Conservation (phyloP, 2,329 filamentous ascomycete genomes). For the Pochonia chlamydosporia region DNA sequence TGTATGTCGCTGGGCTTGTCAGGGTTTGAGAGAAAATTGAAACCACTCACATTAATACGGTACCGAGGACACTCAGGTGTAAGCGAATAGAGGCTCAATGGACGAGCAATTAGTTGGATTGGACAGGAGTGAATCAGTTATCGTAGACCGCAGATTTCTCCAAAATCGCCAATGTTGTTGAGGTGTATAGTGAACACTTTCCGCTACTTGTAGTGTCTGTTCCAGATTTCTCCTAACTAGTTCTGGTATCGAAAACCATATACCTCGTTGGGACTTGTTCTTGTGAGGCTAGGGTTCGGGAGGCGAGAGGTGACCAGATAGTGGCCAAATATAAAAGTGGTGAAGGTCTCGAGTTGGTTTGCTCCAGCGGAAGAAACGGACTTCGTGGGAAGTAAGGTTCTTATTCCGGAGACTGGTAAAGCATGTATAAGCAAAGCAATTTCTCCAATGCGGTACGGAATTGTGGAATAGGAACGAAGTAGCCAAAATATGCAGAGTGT, state of each 20-base stretch:
- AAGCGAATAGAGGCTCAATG: not conserved
- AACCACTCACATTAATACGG: not conserved
- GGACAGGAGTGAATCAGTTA: not conserved
- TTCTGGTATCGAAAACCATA: too few relatives aligned
- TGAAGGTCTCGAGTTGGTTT: not conserved
- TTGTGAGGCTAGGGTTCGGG: not conserved
- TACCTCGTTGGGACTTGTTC: too few relatives aligned
- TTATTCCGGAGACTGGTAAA: too few relatives aligned
- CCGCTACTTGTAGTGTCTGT: too few relatives aligned
- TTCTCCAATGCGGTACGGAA: not conserved
- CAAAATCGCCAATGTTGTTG: too few relatives aligned
- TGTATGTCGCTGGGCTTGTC: not conserved
- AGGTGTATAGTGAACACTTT: too few relatives aligned
- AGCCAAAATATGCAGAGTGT: not conserved
- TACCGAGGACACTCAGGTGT: not conserved
- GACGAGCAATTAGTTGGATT: not conserved
- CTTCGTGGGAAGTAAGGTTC: not conserved
- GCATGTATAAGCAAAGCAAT: too few relatives aligned
- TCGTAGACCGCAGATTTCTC: too few relatives aligned
- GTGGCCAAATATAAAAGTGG: not conserved
- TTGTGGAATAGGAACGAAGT: not conserved
- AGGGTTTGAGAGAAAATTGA: not conserved
- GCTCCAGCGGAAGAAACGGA: not conserved
- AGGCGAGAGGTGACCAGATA: not conserved
- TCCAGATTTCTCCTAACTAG: too few relatives aligned